phyloP scores from a whole-genome alignment of 108 stramenopile genomes.

The Cyclotella kingstonii region DNA sequence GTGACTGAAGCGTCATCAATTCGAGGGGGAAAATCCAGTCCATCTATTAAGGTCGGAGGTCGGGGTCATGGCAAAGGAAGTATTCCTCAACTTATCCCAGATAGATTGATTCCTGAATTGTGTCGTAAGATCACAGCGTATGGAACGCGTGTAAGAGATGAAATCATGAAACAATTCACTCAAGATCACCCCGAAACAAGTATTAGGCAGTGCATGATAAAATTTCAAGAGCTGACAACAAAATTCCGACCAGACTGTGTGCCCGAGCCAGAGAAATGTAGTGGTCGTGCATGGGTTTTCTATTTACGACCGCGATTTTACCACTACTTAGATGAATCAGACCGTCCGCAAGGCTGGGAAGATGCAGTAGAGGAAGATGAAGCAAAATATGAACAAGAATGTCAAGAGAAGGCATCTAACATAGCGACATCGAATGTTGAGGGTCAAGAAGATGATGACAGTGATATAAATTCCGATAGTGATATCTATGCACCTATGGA shows the following conservation, averaged over 20 bases:
- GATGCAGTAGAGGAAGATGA: constrained; percentile 70
- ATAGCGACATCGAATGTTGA: not conserved
- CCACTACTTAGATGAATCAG: constrained; percentile 63
- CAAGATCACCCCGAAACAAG: constrained; percentile 78
- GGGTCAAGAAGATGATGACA: not conserved
- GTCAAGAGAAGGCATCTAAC: constrained; percentile 22
- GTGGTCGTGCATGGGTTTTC: constrained; percentile 72
- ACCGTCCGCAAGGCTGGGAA: constrained; percentile 79
- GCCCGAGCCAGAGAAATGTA: constrained; percentile 28
- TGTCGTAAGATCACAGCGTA: constrained; percentile 67
- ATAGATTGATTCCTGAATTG: constrained; percentile 74
- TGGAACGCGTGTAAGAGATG: constrained; percentile 71
- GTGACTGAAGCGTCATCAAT: constrained; percentile 17
- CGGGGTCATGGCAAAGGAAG: constrained; percentile 46
- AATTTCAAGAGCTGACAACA: constrained; percentile 77
- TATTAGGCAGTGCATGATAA: constrained; percentile 76
- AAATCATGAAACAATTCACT: constrained; percentile 74
- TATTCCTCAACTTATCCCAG: constrained; percentile 80
- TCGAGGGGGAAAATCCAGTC: not conserved
- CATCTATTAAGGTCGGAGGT: constrained; percentile 2
- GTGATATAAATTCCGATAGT: constrained; percentile 6
- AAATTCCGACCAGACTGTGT: constrained; percentile 79
- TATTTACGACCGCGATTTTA: constrained; percentile 83
- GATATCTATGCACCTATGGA: constrained; percentile 2
- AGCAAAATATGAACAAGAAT: constrained; percentile 36